Base-by-base conservation (phyloP, 169 alveolate genomes). In the Miamiensis avidus region DNA sequence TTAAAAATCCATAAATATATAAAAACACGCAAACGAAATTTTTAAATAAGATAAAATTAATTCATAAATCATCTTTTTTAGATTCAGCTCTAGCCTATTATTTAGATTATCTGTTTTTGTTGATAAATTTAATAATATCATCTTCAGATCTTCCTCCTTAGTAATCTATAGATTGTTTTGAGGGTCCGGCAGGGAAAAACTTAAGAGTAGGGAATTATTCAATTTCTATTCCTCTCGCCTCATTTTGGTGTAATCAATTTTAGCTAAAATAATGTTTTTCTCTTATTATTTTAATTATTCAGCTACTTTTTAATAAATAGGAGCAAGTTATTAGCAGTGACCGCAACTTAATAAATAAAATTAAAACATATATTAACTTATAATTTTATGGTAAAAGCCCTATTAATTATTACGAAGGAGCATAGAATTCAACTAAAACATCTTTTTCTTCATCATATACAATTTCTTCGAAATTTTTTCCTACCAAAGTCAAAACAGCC, bases 341-440 rank as follows among this genome's bases (percentile, higher is more conserved):
- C 69, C 69, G 69, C 69, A 49, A n/a, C n/a, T n/a, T n/a, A n/a
- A n/a, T n/a, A n/a, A n/a, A n/a, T n/a, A n/a, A n/a, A n/a, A n/a
- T n/a, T n/a, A n/a, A n/a, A n/a, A n/a, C n/a, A n/a, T n/a, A n/a
- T n/a, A n/a, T n/a, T n/a, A n/a, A n/a, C n/a, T n/a, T n/a, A n/a
- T n/a, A n/a, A n/a, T n/a, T n/a, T n/a, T n/a, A n/a, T n/a, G n/a
- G n/a, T n/a, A n/a, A n/a, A n/a, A n/a, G n/a, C n/a, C n/a, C n/a
- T n/a, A n/a, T n/a, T n/a, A n/a, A n/a, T n/a, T n/a, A n/a, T n/a
- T n/a, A n/a, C 69, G 26, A 49, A 49, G 69, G 69, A 65, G 97
- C 95, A 74, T 90, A 95, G 87, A 94, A 94, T 81, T 90, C 92
- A 31, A 92, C 93, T 6, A 91, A 88, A 0, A 91, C 91, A 74